Conservation (phyloP, 805 yeast species). For the Candida piceae region DNA sequence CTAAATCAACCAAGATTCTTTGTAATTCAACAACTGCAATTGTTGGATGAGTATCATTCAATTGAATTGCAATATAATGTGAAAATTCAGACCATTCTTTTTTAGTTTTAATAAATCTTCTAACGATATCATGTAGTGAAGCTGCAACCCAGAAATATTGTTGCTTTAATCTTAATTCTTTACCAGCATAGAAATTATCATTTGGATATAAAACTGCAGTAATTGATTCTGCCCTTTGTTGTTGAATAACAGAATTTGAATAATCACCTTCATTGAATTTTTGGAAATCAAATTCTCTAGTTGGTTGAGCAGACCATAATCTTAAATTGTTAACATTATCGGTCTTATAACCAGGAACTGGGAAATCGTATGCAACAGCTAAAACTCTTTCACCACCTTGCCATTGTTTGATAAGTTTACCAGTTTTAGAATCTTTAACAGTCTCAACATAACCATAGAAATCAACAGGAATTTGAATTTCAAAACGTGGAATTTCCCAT, state of each 20-base stretch:
- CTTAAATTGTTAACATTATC: slow-evolving; percentile 82
- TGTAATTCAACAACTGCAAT: slow-evolving; percentile 86
- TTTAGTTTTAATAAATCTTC: slow-evolving; percentile 78
- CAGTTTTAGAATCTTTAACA: slow-evolving; percentile 45
- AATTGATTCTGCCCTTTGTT: slow-evolving; percentile 86
- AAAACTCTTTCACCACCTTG: slow-evolving; percentile 83
- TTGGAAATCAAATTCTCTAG: slow-evolving; percentile 84
- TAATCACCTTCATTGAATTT: slow-evolving; percentile 92
- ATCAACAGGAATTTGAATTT: slow-evolving; percentile 84
- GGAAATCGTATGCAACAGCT: slow-evolving; percentile 88
- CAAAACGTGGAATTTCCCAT: slow-evolving; percentile 87
- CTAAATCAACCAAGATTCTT: slow-evolving; percentile 79
- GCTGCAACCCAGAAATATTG: slow-evolving; percentile 98
- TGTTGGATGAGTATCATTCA: slow-evolving; percentile 94
- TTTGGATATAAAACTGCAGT: slow-evolving; percentile 92
- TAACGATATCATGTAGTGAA: slow-evolving; percentile 81
- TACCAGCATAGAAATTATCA: slow-evolving; percentile 88
- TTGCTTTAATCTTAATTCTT: slow-evolving; percentile 87
- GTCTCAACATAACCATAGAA: slow-evolving; percentile 79
- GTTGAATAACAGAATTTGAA: slow-evolving; percentile 73
- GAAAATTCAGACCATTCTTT: slow-evolving; percentile 80
- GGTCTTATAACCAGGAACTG: slow-evolving; percentile 87
- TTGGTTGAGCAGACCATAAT: slow-evolving; percentile 86
- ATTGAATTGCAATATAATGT: slow-evolving; percentile 83
- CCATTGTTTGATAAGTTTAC: slow-evolving; percentile 64